A percentile compares a stretch with the other conserved stretches of the same genome.
phyloP scores from a whole-genome alignment of 179 eudicot species.

The Heliamphora pulchella region DNA sequence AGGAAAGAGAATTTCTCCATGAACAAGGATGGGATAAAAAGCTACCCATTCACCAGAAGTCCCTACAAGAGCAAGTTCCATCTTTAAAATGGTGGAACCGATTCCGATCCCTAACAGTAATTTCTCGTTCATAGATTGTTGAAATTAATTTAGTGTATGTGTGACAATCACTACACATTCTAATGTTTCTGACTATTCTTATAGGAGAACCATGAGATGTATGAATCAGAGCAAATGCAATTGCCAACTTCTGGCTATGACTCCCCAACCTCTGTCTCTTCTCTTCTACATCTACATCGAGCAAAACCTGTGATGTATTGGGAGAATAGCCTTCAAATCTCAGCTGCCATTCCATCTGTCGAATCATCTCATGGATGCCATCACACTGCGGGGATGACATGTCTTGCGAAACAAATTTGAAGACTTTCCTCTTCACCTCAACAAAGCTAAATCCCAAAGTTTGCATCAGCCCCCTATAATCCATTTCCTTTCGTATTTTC shows the following conservation, averaged over 20 bases:
- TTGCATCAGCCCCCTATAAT: conserved; percentile 33
- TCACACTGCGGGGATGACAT: conserved; percentile 31
- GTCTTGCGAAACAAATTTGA: conserved; percentile 69
- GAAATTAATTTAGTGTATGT: conserved; percentile 62
- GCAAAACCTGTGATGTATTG: conserved; percentile 51
- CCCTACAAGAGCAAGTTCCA: conserved; percentile 83
- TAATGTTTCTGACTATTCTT: conserved; percentile 67
- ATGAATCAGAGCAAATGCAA: conserved; percentile 63
- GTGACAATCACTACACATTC: conserved; percentile 89
- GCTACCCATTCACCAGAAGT: conserved; percentile 47
- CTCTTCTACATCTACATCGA: conserved; percentile 56
- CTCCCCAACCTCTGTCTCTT: conserved; percentile 51
- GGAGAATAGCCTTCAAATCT: conserved; percentile 69
- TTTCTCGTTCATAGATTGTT: conserved; percentile 40
- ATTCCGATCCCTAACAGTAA: conserved; percentile 66
- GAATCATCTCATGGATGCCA: conserved; percentile 62
- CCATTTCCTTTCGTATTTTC: conserved; percentile 34
- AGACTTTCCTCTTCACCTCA: conserved; percentile 42
- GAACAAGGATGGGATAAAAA: conserved; percentile 12
- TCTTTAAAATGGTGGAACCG: conserved; percentile 69
- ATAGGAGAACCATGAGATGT: conserved; percentile 39
- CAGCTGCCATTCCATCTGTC: conserved; percentile 83
- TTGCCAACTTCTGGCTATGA: conserved; percentile 79
- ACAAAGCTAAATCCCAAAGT: conserved; percentile 47
- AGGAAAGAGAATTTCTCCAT: conserved; percentile 22